Percentiles rank a stretch among this genome's conserved stretches.
Conservation (phyloP, 768 basidiomycete species). For the Pisolithus orientalis region DNA sequence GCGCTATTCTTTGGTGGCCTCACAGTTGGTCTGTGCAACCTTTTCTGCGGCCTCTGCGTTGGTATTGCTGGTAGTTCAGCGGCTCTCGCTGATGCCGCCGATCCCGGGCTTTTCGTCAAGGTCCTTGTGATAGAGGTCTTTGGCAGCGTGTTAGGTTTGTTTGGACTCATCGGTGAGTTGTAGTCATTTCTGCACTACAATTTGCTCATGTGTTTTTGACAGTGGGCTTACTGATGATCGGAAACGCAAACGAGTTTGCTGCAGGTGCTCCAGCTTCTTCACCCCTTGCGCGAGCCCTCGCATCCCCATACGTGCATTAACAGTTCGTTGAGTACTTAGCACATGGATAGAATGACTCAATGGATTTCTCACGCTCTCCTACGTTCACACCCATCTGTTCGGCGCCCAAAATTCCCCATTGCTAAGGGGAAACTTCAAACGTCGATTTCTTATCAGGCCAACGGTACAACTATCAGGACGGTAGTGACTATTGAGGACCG, state of each 20-base stretch:
- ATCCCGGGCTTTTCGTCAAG: slow-evolving; percentile 92
- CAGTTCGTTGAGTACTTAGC: background rate
- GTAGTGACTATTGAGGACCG: too few species aligned
- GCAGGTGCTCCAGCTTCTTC: slow-evolving; percentile 28
- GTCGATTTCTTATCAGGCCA: too few species aligned
- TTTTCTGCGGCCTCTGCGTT: slow-evolving; percentile 90
- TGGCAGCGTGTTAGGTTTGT: slow-evolving; percentile 85
- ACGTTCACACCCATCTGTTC: too few species aligned
- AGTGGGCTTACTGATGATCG: slow-evolving; percentile 82
- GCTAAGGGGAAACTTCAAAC: too few species aligned
- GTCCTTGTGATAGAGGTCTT: slow-evolving; percentile 96
- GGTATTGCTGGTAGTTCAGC: slow-evolving; percentile 95
- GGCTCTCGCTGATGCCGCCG: slow-evolving; percentile 91
- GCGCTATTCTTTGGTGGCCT: slow-evolving; percentile 97
- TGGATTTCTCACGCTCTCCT: too few species aligned
- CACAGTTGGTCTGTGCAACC: slow-evolving; percentile 90
- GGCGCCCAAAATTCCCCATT: too few species aligned
- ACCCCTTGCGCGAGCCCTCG: slow-evolving; percentile 21
- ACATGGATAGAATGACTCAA: background rate
- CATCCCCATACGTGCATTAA: slow-evolving; percentile 30
- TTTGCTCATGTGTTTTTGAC: slow-evolving; percentile 2
- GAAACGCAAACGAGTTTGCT: slow-evolving; percentile 55
- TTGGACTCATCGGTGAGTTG: slow-evolving; percentile 82
- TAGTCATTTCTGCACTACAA: background rate
- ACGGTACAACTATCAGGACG: too few species aligned